Base-by-base conservation (phyloP, 352 stramenopile species). In the Phytophthora pluvialis region DNA sequence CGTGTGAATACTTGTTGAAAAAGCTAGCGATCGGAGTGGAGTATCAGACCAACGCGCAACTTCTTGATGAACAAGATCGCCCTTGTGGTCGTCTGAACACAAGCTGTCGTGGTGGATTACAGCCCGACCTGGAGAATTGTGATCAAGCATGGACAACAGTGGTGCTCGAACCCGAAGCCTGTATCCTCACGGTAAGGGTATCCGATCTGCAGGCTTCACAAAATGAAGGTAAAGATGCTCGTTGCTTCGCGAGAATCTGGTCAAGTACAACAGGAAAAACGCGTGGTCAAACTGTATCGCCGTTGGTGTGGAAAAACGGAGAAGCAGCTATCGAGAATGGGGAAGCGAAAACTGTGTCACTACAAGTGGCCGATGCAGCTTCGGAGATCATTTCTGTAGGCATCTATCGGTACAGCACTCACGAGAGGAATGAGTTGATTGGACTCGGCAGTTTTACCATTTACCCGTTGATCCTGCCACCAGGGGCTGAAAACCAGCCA, bases 401-500 rank as follows among this genome's bases (percentile, higher is more conserved):
- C 9, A 67, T 73, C 10, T 62, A 73, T 52, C 60, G 53, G 7
- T 73, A 54, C 45, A 73, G 66, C 33, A 29, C 25, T 33, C 36
- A 58, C 6, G 66, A 73, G 26, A 70, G 66, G 18, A 73, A 73
- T 29, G 66, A 66, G 26, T 25, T 70, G 16, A 53, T 73, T 12
- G 60, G 60, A 57, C 33, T 62, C 4, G 60, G 66, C 7, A 66
- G 35, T 8, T 70, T 73, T 49, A 33, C 9, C 35, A 39, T 73
- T 42, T 16, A 16, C 13, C 32, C 35, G 29, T 12, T 26, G 5
- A 29, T 11, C 1, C 15, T 54, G 3, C 9, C 35, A 35, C n/a
- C 33, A 44, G 26, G 4, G 4, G 7, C 12, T 21, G 39, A 35
- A 40, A 49, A 29, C 18, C 16, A 35, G 16, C 16, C 21, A 38